Percentiles rank a stretch among this genome's conserved stretches.
Conservation (phyloP, 2,329 filamentous ascomycete genomes). For the Diaporthe helianthi region DNA sequence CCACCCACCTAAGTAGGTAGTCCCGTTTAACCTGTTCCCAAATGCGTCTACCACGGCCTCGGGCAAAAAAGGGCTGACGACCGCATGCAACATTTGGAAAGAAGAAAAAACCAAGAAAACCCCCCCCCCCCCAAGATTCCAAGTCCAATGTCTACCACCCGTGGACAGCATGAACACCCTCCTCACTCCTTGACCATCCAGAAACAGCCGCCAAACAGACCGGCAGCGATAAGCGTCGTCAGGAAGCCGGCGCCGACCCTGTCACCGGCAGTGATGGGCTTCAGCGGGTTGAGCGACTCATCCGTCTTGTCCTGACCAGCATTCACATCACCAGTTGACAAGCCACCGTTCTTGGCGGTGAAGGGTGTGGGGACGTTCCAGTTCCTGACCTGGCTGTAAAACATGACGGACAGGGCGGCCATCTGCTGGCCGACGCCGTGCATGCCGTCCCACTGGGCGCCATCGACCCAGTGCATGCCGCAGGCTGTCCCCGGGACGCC, state of each 20-base stretch:
- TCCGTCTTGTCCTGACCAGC: constrained; percentile 27
- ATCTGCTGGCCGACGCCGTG: constrained; percentile 57
- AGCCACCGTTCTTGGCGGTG: constrained; percentile 21
- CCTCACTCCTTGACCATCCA: constrained; percentile 35
- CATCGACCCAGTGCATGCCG: constrained; percentile 53
- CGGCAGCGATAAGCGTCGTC: constrained; percentile 30
- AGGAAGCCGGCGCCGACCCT: constrained; percentile 30
- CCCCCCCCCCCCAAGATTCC: no score
- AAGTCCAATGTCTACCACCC: background rate
- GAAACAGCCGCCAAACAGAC: constrained; percentile 28
- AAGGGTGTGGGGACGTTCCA: constrained; percentile 37
- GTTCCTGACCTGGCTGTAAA: constrained; percentile 46
- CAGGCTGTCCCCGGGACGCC: constrained; percentile 52
- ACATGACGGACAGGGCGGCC: constrained; percentile 51
- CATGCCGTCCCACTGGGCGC: constrained; percentile 49
- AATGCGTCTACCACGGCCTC: constrained; percentile 11
- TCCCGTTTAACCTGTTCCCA: constrained; percentile 22
- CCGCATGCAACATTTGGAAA: no score
- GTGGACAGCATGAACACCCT: no score
- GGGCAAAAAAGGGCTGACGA: background rate
- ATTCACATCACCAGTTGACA: constrained; percentile 26
- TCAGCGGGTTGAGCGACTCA: constrained; percentile 25
- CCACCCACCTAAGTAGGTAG: no score
- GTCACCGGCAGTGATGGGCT: constrained; percentile 29
- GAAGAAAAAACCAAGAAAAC: no score